A percentile compares a stretch with the other conserved stretches of the same genome.
Evolutionary conservation across 768 basidiomycete genomes (phyloP).

Genomic region (Suillus tomentosus): DNA sequence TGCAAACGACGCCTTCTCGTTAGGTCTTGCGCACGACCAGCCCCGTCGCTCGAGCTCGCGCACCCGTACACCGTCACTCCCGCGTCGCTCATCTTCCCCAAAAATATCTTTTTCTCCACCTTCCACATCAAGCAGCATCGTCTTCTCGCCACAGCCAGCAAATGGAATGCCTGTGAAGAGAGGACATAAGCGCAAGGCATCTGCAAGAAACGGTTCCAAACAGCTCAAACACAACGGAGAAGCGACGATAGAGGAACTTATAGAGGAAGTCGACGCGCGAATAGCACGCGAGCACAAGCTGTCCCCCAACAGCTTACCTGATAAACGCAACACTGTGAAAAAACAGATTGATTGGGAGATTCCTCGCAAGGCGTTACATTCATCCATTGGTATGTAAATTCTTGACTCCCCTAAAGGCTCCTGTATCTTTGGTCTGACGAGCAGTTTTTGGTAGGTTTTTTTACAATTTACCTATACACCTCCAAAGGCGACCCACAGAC

Average conservation of each 20-base stretch:
- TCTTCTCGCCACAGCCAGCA: constrained; percentile 26
- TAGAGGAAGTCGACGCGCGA: constrained; percentile 24
- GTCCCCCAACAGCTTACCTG: constrained; percentile 17
- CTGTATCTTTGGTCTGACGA: constrained; percentile 11
- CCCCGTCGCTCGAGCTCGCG: constrained; percentile 30
- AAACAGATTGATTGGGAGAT: constrained; percentile 80
- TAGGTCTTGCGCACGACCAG: constrained; percentile 38
- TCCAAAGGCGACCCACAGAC: constrained; percentile 47
- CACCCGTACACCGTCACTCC: constrained; percentile 26
- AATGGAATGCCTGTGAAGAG: constrained; percentile 42
- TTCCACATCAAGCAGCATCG: constrained; percentile 2
- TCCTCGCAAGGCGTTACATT: constrained; percentile 84
- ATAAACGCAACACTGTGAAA: constrained; percentile 30
- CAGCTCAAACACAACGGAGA: constrained; percentile 13
- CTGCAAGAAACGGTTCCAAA: constrained; percentile 29
- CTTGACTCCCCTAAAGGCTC: constrained; percentile 10
- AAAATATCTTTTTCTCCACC: constrained; percentile 41
- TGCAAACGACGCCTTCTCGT: constrained; percentile 39
- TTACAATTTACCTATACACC: constrained; percentile 60
- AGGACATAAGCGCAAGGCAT: constrained; percentile 24
- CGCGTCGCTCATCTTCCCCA: constrained; percentile 50
- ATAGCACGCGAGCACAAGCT: constrained; percentile 24
- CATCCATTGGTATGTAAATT: constrained; percentile 69
- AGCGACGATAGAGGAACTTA: constrained; percentile 27
- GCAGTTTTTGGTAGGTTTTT: constrained; percentile 49